phyloP scores from a whole-genome alignment of 2,329 filamentous ascomycete species.

The Dactylella cylindrospora region DNA sequence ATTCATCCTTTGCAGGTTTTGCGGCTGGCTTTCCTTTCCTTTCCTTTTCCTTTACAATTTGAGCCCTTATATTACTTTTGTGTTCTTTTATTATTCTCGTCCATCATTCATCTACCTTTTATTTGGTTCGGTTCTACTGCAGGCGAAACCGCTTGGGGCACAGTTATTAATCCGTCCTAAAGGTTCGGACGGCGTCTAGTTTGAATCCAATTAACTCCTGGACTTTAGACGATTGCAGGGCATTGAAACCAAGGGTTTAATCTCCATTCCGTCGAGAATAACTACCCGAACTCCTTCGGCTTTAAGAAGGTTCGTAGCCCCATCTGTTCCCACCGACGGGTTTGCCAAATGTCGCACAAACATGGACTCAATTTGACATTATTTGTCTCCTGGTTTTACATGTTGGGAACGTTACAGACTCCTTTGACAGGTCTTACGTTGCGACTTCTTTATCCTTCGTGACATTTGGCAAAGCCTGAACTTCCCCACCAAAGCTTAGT shows the following conservation, averaged over 20 bases:
- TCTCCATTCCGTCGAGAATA: constrained; percentile 16
- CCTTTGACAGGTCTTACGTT: too few species aligned
- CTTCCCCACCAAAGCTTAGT: too few species aligned
- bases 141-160: too few species aligned
- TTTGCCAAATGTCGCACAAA: constrained; percentile 25
- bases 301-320: constrained; percentile 40
- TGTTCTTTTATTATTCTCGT: constrained; percentile 1
- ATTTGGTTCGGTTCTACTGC: constrained; percentile 1
- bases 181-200: constrained; percentile 9
- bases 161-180: too few species aligned
- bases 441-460: too few species aligned
- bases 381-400: too few species aligned
- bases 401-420: too few species aligned
- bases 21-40: constrained; percentile 3
- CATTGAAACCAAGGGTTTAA: too few species aligned
- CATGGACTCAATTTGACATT: constrained; percentile 19
- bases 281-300: constrained; percentile 42
- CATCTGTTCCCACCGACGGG: constrained; percentile 1
- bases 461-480: too few species aligned
- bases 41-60: constrained; percentile 11
- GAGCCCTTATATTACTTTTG: neutral
- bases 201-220: constrained; percentile 9
- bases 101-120: constrained; percentile 4
- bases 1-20: neutral
- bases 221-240: too few species aligned